Evolutionary conservation across 139 green algal species (phyloP).

Genomic region (Parachlorella kessleri): DNA sequence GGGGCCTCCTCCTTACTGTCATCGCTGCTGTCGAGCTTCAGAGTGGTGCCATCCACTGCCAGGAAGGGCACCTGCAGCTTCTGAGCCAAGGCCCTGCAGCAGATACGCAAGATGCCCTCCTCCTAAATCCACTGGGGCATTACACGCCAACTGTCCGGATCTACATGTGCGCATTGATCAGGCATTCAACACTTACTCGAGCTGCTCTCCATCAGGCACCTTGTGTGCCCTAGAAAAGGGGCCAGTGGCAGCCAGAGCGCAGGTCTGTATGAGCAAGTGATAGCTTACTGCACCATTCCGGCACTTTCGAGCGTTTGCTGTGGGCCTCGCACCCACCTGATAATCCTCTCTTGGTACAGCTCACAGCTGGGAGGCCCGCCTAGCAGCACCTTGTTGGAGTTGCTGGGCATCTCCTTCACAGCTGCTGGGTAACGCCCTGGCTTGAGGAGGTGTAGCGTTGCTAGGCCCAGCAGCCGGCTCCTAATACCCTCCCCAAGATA

Average conservation of each 20-base stretch:
- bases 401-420: slow-evolving; percentile 22
- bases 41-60: slow-evolving; percentile 21
- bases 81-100: slow-evolving; percentile 28
- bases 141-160: too few species aligned
- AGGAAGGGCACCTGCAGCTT: slow-evolving; percentile 14
- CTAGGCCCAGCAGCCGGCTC: slow-evolving; percentile 19
- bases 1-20: slow-evolving; percentile 13
- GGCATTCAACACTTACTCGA: too few species aligned
- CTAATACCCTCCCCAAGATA: slow-evolving; percentile 26
- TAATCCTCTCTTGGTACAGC: slow-evolving; percentile 39
- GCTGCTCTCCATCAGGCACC: too few species aligned
- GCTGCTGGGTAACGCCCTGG: neutral
- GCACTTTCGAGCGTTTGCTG: too few species aligned
- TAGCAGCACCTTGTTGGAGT: slow-evolving; percentile 33
- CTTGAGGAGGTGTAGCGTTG: slow-evolving; percentile 24
- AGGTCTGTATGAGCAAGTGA: too few species aligned
- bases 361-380: slow-evolving; percentile 32
- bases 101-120: too few species aligned
- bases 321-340: slow-evolving; percentile 9
- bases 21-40: slow-evolving; percentile 28
- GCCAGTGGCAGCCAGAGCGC: too few species aligned
- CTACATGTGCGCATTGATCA: too few species aligned
- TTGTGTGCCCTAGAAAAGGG: too few species aligned
- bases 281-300: too few species aligned
- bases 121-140: too few species aligned